These are phyloP conservation scores for Suhomyces sp. DNA, from an alignment of 805 yeast species.

Conservation along the genomic window DNA sequence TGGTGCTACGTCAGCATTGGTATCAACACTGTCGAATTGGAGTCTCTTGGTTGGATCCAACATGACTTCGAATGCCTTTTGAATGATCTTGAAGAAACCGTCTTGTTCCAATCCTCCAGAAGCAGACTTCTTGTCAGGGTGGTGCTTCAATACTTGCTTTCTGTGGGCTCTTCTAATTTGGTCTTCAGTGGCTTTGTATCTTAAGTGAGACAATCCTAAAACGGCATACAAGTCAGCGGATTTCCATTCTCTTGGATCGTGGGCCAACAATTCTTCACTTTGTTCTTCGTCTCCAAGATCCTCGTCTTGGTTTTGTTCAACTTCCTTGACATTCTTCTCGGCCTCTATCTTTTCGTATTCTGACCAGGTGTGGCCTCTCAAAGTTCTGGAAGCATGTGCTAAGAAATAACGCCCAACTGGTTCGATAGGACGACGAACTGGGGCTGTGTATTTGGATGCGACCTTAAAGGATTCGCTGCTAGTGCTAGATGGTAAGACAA, in stretches of 20 bases:
- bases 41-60: conserved; percentile 82
- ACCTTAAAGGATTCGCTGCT: conserved; percentile 50
- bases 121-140: conserved; percentile 97
- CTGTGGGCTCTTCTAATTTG: conserved; percentile 97
- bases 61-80: conserved; percentile 90
- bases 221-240: conserved; percentile 94
- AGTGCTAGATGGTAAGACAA: conserved; percentile 50
- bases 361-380: conserved; percentile 98
- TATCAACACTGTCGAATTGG: conserved; percentile 95
- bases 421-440: conserved; percentile 80
- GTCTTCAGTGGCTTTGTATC: conserved; percentile 87
- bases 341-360: conserved; percentile 94
- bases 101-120: conserved; percentile 86
- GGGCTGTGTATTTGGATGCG: conserved; percentile 49
- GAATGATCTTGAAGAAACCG: conserved; percentile 96
- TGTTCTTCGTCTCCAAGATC: conserved; percentile 76
- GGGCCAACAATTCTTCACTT: conserved; percentile 64
- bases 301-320: conserved; percentile 61
- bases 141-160: conserved; percentile 93
- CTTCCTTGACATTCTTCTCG: conserved; percentile 71
- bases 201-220: conserved; percentile 85
- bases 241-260: conserved; percentile 99
- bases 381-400: conserved; percentile 93
- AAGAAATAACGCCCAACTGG: conserved; percentile 95
- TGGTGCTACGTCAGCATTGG: conserved; percentile 77